Evolutionary conservation across 176 grass and related monocot genomes (phyloP).

Genomic region (Bromus sterilis): DNA sequence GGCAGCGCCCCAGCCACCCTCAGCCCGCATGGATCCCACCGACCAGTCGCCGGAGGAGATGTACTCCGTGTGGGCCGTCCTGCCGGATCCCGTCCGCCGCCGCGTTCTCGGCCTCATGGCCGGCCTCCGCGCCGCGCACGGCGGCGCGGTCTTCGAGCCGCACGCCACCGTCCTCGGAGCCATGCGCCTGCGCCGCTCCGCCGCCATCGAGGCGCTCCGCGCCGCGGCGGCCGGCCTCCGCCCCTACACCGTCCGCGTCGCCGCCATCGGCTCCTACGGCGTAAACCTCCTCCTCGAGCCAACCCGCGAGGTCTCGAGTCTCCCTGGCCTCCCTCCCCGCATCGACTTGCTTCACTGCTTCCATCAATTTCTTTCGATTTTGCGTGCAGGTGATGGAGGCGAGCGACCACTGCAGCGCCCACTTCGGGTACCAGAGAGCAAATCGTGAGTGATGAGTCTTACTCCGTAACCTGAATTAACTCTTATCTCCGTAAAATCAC

Average conservation of each 20-base stretch:
- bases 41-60: constrained; percentile 35
- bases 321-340: background rate
- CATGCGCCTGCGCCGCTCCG: constrained; percentile 34
- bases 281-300: constrained; percentile 76
- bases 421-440: constrained; percentile 53
- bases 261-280: constrained; percentile 40
- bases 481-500: background rate
- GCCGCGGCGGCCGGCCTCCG: constrained; percentile 34
- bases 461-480: background rate
- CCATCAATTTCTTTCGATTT: background rate
- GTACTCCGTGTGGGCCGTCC: constrained; percentile 74
- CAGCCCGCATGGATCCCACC: constrained; percentile 2
- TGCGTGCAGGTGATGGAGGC: constrained; percentile 46
- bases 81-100: constrained; percentile 40
- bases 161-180: constrained; percentile 72
- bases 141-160: constrained; percentile 60
- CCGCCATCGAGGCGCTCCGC: constrained; percentile 43
- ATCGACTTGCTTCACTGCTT: background rate
- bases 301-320: constrained; percentile 32
- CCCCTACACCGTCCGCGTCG: constrained; percentile 45
- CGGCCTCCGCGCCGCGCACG: constrained; percentile 54
- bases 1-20: background rate
- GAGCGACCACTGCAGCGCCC: constrained; percentile 45
- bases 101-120: constrained; percentile 66
- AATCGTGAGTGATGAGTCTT: constrained; percentile 54